phyloP scores from a whole-genome alignment of 129 eudicot species.

The Escallonia herrerae region DNA sequence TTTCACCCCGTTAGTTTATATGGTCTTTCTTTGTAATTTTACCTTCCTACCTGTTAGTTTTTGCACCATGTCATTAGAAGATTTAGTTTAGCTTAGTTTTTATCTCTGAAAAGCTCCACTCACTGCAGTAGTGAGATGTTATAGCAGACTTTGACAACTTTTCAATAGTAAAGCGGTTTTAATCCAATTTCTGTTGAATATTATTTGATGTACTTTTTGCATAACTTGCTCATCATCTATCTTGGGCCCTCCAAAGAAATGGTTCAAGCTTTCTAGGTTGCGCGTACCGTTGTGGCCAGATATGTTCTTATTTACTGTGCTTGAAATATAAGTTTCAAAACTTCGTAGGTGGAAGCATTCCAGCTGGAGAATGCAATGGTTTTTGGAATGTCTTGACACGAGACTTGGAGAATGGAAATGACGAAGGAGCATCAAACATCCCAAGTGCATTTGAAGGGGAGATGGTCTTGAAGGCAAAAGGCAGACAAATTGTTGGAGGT shows the following conservation, averaged over 20 bases:
- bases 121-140: too few relatives aligned
- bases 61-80: neutral
- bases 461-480: too few relatives aligned
- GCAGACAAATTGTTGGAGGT: neutral
- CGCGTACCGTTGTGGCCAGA: too few relatives aligned
- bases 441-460: neutral
- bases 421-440: neutral
- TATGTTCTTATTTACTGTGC: too few relatives aligned
- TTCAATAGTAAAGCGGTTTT: too few relatives aligned
- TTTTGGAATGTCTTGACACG: slow-evolving; percentile 2
- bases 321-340: neutral
- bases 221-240: too few relatives aligned
- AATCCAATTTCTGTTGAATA: too few relatives aligned
- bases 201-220: too few relatives aligned
- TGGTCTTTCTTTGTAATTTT: neutral
- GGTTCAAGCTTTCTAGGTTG: too few relatives aligned
- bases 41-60: neutral
- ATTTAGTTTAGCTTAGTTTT: neutral
- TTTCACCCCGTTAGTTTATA: too few relatives aligned
- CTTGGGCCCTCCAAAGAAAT: too few relatives aligned
- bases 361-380: slow-evolving; percentile 10
- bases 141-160: too few relatives aligned
- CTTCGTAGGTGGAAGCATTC: slow-evolving; percentile 20
- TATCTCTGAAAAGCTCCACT: neutral
- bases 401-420: slow-evolving; percentile 3